These are phyloP conservation scores for Taphrina confusa DNA, from an alignment of 1,139 yeast species.

Conservation along the genomic window DNA sequence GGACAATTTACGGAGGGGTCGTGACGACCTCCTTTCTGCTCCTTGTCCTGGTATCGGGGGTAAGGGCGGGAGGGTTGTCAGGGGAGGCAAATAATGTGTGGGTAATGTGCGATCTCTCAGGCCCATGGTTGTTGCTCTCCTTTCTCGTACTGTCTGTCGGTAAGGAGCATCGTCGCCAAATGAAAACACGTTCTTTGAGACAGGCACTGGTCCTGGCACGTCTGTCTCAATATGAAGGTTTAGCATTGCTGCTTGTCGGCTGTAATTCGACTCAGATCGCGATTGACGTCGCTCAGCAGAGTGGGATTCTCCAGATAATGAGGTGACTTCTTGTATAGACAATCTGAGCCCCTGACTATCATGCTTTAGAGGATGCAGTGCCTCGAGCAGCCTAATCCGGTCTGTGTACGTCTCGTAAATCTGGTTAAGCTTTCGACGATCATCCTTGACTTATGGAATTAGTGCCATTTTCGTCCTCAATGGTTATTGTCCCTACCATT, in stretches of 20 bases:
- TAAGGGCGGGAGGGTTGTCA: not conserved
- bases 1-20: not conserved
- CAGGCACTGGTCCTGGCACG: not conserved
- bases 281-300: no score
- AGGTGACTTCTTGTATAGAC: not conserved
- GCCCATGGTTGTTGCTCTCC: conserved; percentile 9
- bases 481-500: conserved; percentile 1
- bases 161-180: not conserved
- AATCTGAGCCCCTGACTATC: not conserved
- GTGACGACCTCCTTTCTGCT: conserved; percentile 4
- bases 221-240: not conserved
- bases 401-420: conserved; percentile 31
- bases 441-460: not conserved
- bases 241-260: not conserved
- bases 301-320: no score
- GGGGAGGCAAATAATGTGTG: not conserved
- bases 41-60: not conserved
- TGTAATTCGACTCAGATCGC: conserved; percentile 3
- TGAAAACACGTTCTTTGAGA: not conserved
- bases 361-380: not conserved
- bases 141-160: conserved; percentile 2
- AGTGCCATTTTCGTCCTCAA: not conserved
- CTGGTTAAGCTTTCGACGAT: conserved; percentile 11
- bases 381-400: conserved; percentile 9
- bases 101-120: not conserved